phyloP scores from a whole-genome alignment of 805 yeast genomes.

The Saccharomyces paradoxus region DNA sequence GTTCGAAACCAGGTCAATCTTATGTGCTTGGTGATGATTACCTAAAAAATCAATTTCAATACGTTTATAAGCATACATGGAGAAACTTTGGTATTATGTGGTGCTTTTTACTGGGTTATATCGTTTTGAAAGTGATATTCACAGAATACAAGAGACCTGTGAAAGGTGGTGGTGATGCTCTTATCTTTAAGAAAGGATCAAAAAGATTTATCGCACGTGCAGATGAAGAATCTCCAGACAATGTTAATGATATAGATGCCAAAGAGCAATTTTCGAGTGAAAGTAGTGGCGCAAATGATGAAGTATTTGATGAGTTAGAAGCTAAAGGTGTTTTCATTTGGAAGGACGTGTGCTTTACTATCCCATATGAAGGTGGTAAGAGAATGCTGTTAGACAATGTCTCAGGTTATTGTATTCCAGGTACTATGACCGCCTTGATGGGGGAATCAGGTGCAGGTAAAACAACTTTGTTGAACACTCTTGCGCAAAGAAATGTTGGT shows the following conservation, averaged over 20 bases:
- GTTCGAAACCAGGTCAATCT: conserved; percentile 47
- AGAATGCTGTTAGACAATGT: conserved; percentile 46
- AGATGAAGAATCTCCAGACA: conserved; percentile 17
- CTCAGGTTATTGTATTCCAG: conserved; percentile 43
- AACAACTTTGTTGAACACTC: conserved; percentile 46
- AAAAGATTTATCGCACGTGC: conserved; percentile 2
- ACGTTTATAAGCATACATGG: conserved; percentile 59
- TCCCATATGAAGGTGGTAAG: conserved; percentile 32
- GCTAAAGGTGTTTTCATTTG: conserved; percentile 28
- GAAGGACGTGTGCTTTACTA: conserved; percentile 30
- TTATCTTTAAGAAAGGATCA: conserved; percentile 48
- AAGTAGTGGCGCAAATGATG: conserved; percentile 3
- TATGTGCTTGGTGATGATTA: conserved; percentile 55
- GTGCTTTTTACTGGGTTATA: conserved; percentile 33
- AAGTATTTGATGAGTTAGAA: conserved; percentile 21
- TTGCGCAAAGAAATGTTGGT: conserved; percentile 47
- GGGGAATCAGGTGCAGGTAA: conserved; percentile 63
- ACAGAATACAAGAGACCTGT: conserved; percentile 22
- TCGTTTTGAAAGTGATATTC: conserved; percentile 13
- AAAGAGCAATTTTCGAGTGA: conserved; percentile 12
- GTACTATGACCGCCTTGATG: conserved; percentile 53
- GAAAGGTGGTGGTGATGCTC: conserved; percentile 32
- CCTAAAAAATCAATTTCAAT: conserved; percentile 40
- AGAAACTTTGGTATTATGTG: conserved; percentile 65
- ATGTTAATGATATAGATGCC: conserved; percentile 8